Evolutionary conservation across 2,329 filamentous ascomycete species (phyloP).

Genomic region (Colletotrichum filicis): DNA sequence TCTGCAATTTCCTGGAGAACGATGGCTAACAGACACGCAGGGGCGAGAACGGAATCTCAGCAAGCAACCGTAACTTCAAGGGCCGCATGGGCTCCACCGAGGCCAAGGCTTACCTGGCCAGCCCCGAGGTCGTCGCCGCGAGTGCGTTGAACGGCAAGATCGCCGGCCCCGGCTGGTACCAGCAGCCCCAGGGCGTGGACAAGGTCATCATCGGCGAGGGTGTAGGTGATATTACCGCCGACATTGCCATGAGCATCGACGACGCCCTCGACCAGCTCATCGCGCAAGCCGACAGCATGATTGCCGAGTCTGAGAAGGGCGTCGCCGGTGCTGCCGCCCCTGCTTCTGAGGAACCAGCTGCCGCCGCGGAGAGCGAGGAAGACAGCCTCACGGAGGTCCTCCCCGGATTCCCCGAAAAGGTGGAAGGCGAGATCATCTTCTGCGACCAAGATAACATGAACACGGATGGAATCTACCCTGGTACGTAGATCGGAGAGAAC

Average conservation of each 20-base stretch:
- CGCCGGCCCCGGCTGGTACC: constrained; percentile 81
- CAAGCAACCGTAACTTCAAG: constrained; percentile 90
- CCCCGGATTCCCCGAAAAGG: constrained; percentile 85
- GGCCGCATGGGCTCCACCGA: constrained; percentile 86
- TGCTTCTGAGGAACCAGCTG: constrained; percentile 38
- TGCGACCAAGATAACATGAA: constrained; percentile 85
- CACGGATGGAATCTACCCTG: constrained; percentile 93
- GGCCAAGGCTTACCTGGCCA: constrained; percentile 86
- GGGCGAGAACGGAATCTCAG: constrained; percentile 88
- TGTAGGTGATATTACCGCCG: constrained; percentile 71
- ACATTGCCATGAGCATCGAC: constrained; percentile 74
- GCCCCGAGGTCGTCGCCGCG: constrained; percentile 91
- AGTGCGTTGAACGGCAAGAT: constrained; percentile 82
- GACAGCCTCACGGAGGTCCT: constrained; percentile 74
- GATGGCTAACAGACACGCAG: background rate
- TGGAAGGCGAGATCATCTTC: constrained; percentile 89
- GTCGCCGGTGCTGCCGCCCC: constrained; percentile 48
- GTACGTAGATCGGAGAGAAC: constrained; percentile 62
- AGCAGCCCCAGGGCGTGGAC: constrained; percentile 74
- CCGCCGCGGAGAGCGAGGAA: constrained; percentile 39
- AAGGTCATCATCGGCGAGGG: constrained; percentile 79
- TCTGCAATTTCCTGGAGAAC: background rate
- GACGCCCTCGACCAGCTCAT: constrained; percentile 79
- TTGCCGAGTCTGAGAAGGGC: constrained; percentile 63
- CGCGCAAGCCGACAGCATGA: constrained; percentile 72